These are phyloP conservation scores for Penicillium sp. DNA, from an alignment of 2,329 filamentous ascomycete genomes.

Conservation along the genomic window DNA sequence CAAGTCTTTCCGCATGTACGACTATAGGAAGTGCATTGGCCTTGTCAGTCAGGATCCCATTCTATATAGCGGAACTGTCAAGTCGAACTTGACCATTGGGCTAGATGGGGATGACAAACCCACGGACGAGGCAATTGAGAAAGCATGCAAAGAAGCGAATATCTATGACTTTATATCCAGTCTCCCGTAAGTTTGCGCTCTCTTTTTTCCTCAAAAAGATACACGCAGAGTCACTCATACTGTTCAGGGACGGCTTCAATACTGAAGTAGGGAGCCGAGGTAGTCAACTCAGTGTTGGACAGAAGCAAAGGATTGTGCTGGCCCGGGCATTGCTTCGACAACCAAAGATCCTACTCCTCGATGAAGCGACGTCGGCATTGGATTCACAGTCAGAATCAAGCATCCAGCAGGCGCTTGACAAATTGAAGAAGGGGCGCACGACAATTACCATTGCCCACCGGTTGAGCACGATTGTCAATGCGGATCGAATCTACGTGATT, in stretches of 20 bases:
- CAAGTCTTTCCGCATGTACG: conserved; percentile 48
- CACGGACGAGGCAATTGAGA: conserved; percentile 58
- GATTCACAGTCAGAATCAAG: conserved; percentile 84
- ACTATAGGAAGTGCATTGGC: conserved; percentile 87
- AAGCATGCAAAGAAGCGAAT: conserved; percentile 76
- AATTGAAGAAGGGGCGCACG: conserved; percentile 72
- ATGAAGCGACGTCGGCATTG: conserved; percentile 81
- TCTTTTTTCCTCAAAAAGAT: conserved; percentile 52
- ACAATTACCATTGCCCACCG: conserved; percentile 88
- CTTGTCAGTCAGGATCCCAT: conserved; percentile 91
- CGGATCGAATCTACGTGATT: conserved; percentile 89
- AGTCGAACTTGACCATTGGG: conserved; percentile 80
- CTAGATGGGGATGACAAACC: conserved; percentile 62
- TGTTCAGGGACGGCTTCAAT: conserved; percentile 54
- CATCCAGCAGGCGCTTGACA: conserved; percentile 78
- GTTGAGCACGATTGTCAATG: conserved; percentile 79
- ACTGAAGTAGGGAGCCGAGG: conserved; percentile 69
- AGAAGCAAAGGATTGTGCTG: conserved; percentile 75
- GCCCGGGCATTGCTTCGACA: conserved; percentile 74
- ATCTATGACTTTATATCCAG: conserved; percentile 82
- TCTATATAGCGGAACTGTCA: conserved; percentile 85
- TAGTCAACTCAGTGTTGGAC: conserved; percentile 72
- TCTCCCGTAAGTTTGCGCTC: conserved; percentile 52
- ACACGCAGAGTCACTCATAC: conserved; percentile 54
- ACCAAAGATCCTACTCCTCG: conserved; percentile 73